These are phyloP conservation scores for Paecilomyces sp. DNA, from an alignment of 2,329 filamentous ascomycete genomes.

Conservation along the genomic window DNA sequence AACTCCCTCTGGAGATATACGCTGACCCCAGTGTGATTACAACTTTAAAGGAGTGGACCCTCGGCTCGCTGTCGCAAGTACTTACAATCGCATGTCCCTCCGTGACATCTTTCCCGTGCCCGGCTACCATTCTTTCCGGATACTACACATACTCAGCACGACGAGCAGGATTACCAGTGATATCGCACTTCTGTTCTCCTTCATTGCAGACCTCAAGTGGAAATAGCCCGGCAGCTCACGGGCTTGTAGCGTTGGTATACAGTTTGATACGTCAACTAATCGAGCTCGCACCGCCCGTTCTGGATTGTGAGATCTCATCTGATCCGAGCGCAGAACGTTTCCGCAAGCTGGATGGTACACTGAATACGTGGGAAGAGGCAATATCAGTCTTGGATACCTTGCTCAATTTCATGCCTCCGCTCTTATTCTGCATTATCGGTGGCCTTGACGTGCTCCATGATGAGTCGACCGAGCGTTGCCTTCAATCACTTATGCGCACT, in stretches of 20 bases:
- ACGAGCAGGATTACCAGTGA: constrained; percentile 21
- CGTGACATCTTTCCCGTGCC: constrained; percentile 16
- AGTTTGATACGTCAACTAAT: constrained; percentile 33
- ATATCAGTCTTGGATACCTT: constrained; percentile 29
- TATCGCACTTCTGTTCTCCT: constrained; percentile 30
- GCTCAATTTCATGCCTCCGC: constrained; percentile 26
- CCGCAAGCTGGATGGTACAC: constrained; percentile 24
- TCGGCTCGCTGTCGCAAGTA: constrained; percentile 23
- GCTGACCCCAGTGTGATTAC: constrained; percentile 18
- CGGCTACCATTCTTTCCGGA: constrained; percentile 25
- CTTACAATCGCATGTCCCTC: constrained; percentile 23
- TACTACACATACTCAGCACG: constrained; percentile 25
- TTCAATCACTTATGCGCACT: constrained; percentile 25
- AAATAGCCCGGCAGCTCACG: constrained; percentile 19
- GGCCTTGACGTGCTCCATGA: constrained; percentile 27
- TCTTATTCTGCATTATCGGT: constrained; percentile 30
- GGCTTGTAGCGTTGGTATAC: constrained; percentile 30
- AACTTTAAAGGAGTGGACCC: constrained; percentile 28
- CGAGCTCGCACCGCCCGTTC: constrained; percentile 26
- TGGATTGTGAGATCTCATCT: constrained; percentile 26
- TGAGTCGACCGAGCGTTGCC: constrained; percentile 21
- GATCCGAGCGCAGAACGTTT: constrained; percentile 30
- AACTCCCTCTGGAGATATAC: constrained; percentile 18
- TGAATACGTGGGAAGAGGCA: constrained; percentile 28
- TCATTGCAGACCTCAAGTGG: constrained; percentile 12